Conservation (phyloP, 2,329 filamentous ascomycete species). For the Paraconiothyrium brasiliense region DNA sequence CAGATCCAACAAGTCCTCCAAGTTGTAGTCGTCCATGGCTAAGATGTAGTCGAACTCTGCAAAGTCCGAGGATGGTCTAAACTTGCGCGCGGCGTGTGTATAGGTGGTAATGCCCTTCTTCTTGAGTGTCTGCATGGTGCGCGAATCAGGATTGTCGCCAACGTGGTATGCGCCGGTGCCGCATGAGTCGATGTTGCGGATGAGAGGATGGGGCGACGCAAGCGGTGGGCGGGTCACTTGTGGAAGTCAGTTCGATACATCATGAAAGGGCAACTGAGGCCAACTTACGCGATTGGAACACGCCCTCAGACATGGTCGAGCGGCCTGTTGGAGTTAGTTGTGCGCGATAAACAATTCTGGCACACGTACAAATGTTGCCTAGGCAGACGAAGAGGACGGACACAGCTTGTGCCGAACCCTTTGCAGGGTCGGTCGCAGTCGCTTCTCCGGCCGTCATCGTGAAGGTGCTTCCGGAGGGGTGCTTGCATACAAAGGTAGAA, state of each 20-base stretch:
- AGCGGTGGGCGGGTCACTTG: constrained; percentile 66
- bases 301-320: constrained; percentile 95
- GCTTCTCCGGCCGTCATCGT: constrained; percentile 12
- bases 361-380: constrained; percentile 85
- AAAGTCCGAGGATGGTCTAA: constrained; percentile 75
- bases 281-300: constrained; percentile 71
- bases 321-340: constrained; percentile 55
- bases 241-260: too few species aligned
- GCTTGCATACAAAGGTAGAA: neutral
- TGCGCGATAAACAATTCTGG: constrained; percentile 11
- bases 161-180: constrained; percentile 90
- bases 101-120: constrained; percentile 81
- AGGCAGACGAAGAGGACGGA: constrained; percentile 95
- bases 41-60: constrained; percentile 90
- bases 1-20: constrained; percentile 73
- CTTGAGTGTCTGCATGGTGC: constrained; percentile 82
- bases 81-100: constrained; percentile 78
- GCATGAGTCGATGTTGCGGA: constrained; percentile 82
- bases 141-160: constrained; percentile 78
- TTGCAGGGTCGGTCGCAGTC: neutral
- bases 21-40: constrained; percentile 89
- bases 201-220: constrained; percentile 55
- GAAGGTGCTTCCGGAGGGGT: neutral
- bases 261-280: too few species aligned
- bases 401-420: constrained; percentile 49